Conservation (phyloP, 2,329 filamentous ascomycete species). For the Pezicula carpinea region DNA sequence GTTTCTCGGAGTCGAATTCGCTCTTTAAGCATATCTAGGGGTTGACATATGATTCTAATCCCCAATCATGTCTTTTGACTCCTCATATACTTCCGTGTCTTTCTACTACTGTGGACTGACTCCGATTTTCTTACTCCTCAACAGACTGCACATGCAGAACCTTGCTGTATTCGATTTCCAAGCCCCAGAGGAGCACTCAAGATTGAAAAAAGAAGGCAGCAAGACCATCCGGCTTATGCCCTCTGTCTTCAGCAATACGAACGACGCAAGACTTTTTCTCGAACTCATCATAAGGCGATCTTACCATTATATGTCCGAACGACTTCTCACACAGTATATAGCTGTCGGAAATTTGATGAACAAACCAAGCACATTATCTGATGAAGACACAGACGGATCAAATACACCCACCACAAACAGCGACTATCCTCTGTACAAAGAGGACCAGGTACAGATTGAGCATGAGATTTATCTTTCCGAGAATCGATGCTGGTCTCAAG, state of each 20-base stretch:
- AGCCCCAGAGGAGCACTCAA: constrained; percentile 7
- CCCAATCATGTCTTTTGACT: too few relatives aligned
- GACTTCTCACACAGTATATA: constrained; percentile 1
- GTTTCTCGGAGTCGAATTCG: too few relatives aligned
- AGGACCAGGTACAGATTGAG: constrained; percentile 11
- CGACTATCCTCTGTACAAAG: neutral
- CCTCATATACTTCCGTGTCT: too few relatives aligned
- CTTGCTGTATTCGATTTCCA: constrained; percentile 11
- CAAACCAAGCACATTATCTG: neutral
- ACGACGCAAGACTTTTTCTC: constrained; percentile 14
- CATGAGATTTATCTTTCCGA: constrained; percentile 15
- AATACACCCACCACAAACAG: neutral
- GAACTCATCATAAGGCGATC: constrained; percentile 16
- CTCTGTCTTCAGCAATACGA: constrained; percentile 8
- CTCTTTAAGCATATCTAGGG: too few relatives aligned
- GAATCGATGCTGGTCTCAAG: constrained; percentile 14
- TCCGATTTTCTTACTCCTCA: too few relatives aligned
- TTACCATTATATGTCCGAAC: constrained; percentile 16
- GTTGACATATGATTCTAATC: too few relatives aligned
- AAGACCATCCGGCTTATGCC: constrained; percentile 14
- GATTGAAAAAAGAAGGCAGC: constrained; percentile 12
- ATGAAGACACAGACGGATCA: neutral
- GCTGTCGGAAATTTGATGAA: constrained; percentile 1
- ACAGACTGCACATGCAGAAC: constrained; percentile 15
- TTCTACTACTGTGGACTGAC: too few relatives aligned